A percentile compares a stretch with the other conserved stretches of the same genome.
Conservation (phyloP, 805 yeast genomes). For the Starmerella vaccinii region DNA sequence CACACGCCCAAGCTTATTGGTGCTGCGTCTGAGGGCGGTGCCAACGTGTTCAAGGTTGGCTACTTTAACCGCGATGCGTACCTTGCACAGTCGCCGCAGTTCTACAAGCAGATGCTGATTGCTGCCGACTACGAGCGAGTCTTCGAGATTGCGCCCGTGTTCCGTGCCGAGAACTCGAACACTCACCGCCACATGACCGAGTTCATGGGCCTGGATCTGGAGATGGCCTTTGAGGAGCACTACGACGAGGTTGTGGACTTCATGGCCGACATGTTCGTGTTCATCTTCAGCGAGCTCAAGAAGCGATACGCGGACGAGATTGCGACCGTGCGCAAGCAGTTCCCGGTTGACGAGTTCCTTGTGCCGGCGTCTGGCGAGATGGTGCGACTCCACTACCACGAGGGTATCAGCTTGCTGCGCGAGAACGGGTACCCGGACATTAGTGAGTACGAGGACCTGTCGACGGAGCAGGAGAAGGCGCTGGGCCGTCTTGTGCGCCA, state of each 20-base stretch:
- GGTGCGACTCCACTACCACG: slow-evolving; percentile 81
- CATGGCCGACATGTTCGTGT: slow-evolving; percentile 65
- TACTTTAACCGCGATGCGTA: slow-evolving; percentile 90
- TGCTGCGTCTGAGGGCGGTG: slow-evolving; percentile 96
- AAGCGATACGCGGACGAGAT: slow-evolving; percentile 72
- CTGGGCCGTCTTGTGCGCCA: slow-evolving; percentile 87
- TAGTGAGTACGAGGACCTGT: slow-evolving; percentile 72
- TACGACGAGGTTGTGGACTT: slow-evolving; percentile 77
- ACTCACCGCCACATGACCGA: slow-evolving; percentile 99
- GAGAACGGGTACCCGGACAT: slow-evolving; percentile 76
- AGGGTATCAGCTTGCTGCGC: slow-evolving; percentile 78
- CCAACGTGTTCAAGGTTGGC: slow-evolving; percentile 86
- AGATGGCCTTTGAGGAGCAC: slow-evolving; percentile 97
- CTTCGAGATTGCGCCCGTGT: slow-evolving; percentile 93
- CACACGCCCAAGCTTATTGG: slow-evolving; percentile 95
- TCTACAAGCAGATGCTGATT: slow-evolving; percentile 94
- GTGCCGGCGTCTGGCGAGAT: slow-evolving; percentile 89
- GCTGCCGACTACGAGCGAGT: slow-evolving; percentile 97
- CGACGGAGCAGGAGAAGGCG: slow-evolving; percentile 89
- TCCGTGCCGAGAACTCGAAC: slow-evolving; percentile 98
- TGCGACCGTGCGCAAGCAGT: slow-evolving; percentile 82
- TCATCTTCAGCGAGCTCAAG: slow-evolving; percentile 77
- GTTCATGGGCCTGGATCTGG: slow-evolving; percentile 93
- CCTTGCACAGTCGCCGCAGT: slow-evolving; percentile 96
- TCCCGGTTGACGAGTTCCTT: slow-evolving; percentile 95